Evolutionary conservation across 2,329 filamentous ascomycete species (phyloP).

Genomic region (Pyricularia pennisetigena): DNA sequence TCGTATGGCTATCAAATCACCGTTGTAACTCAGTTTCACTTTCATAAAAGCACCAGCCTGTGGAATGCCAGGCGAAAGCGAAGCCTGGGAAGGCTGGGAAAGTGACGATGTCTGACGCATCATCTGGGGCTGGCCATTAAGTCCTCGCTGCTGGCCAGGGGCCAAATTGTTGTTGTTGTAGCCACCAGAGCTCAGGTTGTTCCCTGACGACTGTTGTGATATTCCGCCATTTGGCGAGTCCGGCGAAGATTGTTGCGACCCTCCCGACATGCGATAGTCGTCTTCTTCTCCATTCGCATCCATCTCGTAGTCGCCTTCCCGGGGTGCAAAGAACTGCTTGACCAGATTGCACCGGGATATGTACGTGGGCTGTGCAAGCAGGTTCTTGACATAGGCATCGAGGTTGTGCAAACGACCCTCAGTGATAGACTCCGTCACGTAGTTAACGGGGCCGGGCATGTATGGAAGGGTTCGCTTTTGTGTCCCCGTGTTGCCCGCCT

Average conservation of each 20-base stretch:
- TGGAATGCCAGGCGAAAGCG: constrained; percentile 38
- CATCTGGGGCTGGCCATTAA: constrained; percentile 22
- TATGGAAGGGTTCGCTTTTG: constrained; percentile 81
- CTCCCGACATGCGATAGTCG: constrained; percentile 66
- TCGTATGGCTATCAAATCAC: constrained; percentile 84
- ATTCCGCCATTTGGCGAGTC: constrained; percentile 50
- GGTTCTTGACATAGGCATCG: constrained; percentile 90
- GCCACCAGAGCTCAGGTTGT: constrained; percentile 48
- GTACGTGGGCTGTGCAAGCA: constrained; percentile 72
- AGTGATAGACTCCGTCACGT: constrained; percentile 95
- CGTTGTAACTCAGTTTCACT: constrained; percentile 89
- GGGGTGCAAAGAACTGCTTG: constrained; percentile 80
- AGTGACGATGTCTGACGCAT: constrained; percentile 34
- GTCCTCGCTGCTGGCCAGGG: neutral
- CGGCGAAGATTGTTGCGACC: constrained; percentile 56
- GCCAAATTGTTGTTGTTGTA: constrained; percentile 29
- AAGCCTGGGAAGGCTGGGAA: constrained; percentile 46
- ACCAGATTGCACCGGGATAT: constrained; percentile 80
- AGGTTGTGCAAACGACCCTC: constrained; percentile 87
- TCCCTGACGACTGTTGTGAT: constrained; percentile 56
- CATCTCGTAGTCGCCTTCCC: constrained; percentile 88
- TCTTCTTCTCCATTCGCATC: constrained; percentile 61
- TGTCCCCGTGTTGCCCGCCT: constrained; percentile 76
- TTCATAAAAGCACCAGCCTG: constrained; percentile 57
- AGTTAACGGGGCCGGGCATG: constrained; percentile 96